Evolutionary conservation across 1,139 yeast species (phyloP), one percentile per base, ranked within the genome.

Genomic region (Geotrichum citri-aurantii): DNA sequence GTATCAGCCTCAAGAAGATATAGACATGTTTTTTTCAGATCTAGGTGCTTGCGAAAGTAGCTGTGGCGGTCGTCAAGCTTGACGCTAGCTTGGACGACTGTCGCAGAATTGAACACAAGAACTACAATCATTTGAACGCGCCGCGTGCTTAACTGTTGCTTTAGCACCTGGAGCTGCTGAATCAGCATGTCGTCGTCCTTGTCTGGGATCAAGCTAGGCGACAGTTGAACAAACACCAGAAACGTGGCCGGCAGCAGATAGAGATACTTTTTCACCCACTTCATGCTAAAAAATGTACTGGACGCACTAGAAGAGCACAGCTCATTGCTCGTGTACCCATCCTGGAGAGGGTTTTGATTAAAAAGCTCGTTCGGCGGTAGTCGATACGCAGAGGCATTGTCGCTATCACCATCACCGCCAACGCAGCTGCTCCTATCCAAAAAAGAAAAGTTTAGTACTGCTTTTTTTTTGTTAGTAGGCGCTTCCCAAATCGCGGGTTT

Each of bases 191-290:
- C 66, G 60, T 77, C 79, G 52, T 44, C 19, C 37, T 6, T n/a
- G 23, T 17, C 44, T 19, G 42, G 48, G 17, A 12, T 63, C 65
- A 24, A 80, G 61, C 55, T 19, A 19, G 44, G 44, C 44, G 44
- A 17, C 7, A 37, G 44, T 6, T 17, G 75, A 75, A 64, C 77
- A 76, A 50, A 81, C 73, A 1, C 78, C 3, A 81, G 68, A 53
- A 77, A 73, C 0, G 79, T 74, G 1, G 78, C 64, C 0, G 86
- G 86, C 24, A 73, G 56, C 5, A 71, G 58, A 19, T 74, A 71
- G 42, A 72, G 70, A 64, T 82, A 80, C 65, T 81, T 82, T 44
- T 75, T 73, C 10, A 81, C 60, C 86, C 86, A 83, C 26, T 76
- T 71, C 0, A 66, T 63, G 0, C 79, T 71, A 29, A 81, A 66